Conservation (phyloP, 2,329 filamentous ascomycete genomes). For the Ophiostoma quercus region DNA sequence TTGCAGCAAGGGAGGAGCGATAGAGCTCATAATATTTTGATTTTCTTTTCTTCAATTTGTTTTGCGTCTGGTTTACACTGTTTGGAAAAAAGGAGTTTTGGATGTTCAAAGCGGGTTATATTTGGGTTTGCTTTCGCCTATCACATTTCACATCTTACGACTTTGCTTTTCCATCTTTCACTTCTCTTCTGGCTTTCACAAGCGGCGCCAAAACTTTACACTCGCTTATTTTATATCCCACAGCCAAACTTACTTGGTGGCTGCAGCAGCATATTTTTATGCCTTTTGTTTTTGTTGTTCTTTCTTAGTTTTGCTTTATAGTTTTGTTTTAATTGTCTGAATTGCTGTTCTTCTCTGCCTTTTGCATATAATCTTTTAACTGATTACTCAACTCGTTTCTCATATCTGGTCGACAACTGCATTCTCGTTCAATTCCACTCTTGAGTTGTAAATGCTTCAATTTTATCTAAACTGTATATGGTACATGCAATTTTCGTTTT, state of each 20-base stretch:
- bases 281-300: slow-evolving; percentile 15
- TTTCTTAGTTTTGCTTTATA: slow-evolving; percentile 31
- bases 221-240: slow-evolving; percentile 8
- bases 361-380: not conserved
- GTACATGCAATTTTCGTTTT: not conserved
- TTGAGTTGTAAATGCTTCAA: not conserved
- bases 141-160: slow-evolving; percentile 13
- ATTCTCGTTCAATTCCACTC: not conserved
- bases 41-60: not conserved
- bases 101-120: not conserved
- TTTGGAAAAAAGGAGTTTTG: not conserved
- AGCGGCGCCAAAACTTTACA: slow-evolving; percentile 4
- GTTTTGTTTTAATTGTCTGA: slow-evolving; percentile 7
- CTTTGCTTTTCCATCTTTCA: slow-evolving; percentile 10
- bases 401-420: not conserved
- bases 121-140: slow-evolving; percentile 12
- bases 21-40: not conserved
- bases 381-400: not conserved
- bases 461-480: not conserved
- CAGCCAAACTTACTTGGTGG: slow-evolving; percentile 8
- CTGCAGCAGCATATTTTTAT: slow-evolving; percentile 11
- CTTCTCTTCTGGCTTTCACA: slow-evolving; percentile 10
- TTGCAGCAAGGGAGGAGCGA: slow-evolving; percentile 34
- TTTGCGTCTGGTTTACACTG: not conserved
- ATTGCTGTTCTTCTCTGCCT: not conserved